Base-by-base conservation (phyloP, 176 grass and related monocot genomes). In the Rhynchospora pubera region DNA sequence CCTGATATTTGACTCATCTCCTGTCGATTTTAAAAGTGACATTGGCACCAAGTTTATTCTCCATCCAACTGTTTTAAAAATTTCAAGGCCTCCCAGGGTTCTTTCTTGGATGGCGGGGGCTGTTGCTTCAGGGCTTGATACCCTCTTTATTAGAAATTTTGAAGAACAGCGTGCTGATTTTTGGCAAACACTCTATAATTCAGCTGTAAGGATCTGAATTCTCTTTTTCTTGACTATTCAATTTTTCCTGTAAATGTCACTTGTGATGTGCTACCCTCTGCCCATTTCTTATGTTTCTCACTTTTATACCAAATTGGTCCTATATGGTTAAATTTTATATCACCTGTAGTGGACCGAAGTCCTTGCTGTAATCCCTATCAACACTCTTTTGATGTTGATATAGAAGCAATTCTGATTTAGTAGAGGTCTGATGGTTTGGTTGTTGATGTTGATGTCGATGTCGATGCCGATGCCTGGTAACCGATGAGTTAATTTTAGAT, bases 1-100 rank as follows among this genome's bases (percentile, higher is more conserved):
- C 28, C 92, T 94, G 87, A 93, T 98, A 30, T 98, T 84, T 16
- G 95, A 98, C 71, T 98, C 95, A 14, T 85, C 66, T 82, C 92
- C 95, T 45, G 90, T 98, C 22, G 95, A 98, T 91, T 98, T 98
- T 75, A 90, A 90, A n/a, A 98, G 92, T 85, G 92, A 98, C 72
- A 69, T 91, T 32, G 95, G 95, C 82, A 91, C 95, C 64, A 89
- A 91, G 28, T 98, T 98, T 87, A 48, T 98, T 61, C 92, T 98
- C 75, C 79, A 98, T 85, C 92, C 95, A 80, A 92, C 86, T 91
- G 87, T 98, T 65, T 85, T 98, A 48, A 94, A 94, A 79, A 90
- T 89, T 80, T 85, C 89, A 57, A 71, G 90, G 72, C 95, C 95
- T 64, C 95, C 95, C 68, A 93, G 92, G 86, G 76, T 91, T 64